These are phyloP conservation scores for Magnusiomyces fungicola DNA, from an alignment of 1,139 yeast species.

Conservation along the genomic window DNA sequence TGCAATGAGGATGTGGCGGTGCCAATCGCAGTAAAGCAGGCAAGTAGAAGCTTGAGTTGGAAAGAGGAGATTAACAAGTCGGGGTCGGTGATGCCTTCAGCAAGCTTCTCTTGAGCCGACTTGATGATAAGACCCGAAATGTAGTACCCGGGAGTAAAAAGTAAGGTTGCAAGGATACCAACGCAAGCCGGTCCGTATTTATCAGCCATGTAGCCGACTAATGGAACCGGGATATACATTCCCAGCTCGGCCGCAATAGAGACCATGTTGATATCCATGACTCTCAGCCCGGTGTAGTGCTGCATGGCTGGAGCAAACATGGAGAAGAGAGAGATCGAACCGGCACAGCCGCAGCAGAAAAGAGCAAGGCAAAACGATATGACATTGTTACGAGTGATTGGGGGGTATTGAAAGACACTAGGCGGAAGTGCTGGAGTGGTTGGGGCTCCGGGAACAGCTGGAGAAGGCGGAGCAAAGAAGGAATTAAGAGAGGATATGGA, in stretches of 20 bases:
- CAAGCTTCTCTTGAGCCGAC: slow-evolving; percentile 10
- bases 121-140: slow-evolving; percentile 36
- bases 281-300: slow-evolving; percentile 48
- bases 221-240: slow-evolving; percentile 76
- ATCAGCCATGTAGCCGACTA: slow-evolving; percentile 78
- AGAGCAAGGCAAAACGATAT: slow-evolving; percentile 19
- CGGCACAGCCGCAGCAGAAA: slow-evolving; percentile 58
- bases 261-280: slow-evolving; percentile 67
- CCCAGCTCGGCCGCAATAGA: slow-evolving; percentile 75
- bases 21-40: slow-evolving; percentile 54
- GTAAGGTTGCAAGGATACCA: slow-evolving; percentile 52
- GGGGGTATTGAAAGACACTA: not conserved
- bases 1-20: slow-evolving; percentile 75
- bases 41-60: slow-evolving; percentile 12
- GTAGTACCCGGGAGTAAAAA: slow-evolving; percentile 69
- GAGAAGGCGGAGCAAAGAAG: not conserved
- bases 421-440: slow-evolving; percentile 1
- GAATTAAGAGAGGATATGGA: not conserved
- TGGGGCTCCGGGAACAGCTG: not conserved
- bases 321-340: slow-evolving; percentile 75
- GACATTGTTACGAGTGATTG: not conserved
- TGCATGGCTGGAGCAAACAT: slow-evolving; percentile 70
- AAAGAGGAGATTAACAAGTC: not conserved
- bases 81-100: slow-evolving; percentile 2
- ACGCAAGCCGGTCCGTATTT: slow-evolving; percentile 73